Base-by-base conservation (phyloP, 805 yeast genomes). In the Komagataella mondaviorum region DNA sequence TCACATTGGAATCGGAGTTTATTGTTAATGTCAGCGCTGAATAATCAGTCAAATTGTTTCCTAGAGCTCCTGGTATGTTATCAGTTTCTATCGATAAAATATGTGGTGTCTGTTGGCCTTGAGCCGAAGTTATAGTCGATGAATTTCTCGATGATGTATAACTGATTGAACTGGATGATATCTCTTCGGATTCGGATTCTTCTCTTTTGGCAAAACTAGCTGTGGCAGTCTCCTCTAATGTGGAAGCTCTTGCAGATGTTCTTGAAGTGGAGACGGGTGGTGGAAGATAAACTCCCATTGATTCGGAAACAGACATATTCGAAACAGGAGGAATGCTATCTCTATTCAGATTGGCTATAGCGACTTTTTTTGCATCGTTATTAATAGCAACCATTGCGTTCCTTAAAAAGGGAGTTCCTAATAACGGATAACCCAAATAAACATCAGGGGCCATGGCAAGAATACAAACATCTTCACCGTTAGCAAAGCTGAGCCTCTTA, bases 301-400 rank as follows among this genome's bases (percentile, higher is more conserved):
- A 10, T 8, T 30, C 39, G 5, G 39, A 30, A 30, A 30, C 39
- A 30, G 39, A 30, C 10, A 30, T 14, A 14, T 30, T 30, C 39
- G 39, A 30, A 30, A 14, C n/a, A 5, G 39, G 39, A 30, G 39
- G 39, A 30, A 30, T 30, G 39, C 39, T 30, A 30, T 30, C 39
- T 30, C 47, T 45, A 14, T 51, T 47, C 36, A 82, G 70, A 48
- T 73, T 72, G 1, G 80, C 86, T 49, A 85, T 49, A 0, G 84
- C 93, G 23, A 84, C 60, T 20, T 67, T 66, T 23, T 69, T 62
- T 17, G 77, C 77, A 14, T 74, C 88, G 55, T 78, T 71, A 62
- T 85, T 88, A 44, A 82, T 81, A 0, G 83, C 90, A 44, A 84
- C 53, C 59, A 77, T 83, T 6, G 74, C 64, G 48, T 71, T 67